A percentile compares a stretch with the other conserved stretches of the same genome.
Evolutionary conservation across 192 early-diverging fungal species (phyloP).

Genomic region (Pilobolus umbonatus): DNA sequence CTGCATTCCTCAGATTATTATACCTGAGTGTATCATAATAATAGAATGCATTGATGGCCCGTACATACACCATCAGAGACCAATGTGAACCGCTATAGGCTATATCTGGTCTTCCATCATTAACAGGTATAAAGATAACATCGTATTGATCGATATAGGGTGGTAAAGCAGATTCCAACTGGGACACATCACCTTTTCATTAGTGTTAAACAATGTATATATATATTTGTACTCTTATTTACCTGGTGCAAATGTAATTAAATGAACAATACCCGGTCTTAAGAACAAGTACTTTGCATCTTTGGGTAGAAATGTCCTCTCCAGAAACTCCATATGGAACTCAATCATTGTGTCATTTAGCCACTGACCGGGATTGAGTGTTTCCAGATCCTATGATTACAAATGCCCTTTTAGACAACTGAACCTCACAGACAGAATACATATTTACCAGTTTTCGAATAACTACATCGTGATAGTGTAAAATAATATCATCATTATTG

Average conservation of each 20-base stretch:
- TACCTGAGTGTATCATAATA: conserved; percentile 22
- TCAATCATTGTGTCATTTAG: conserved; percentile 25
- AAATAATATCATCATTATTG: conserved; percentile 1
- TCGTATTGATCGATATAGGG: neutral
- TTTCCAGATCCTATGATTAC: conserved; percentile 11
- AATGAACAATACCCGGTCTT: conserved; percentile 16
- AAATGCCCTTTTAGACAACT: neutral
- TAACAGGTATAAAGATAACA: conserved; percentile 23
- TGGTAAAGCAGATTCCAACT: conserved; percentile 13
- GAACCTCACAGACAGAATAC: neutral
- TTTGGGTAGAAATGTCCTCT: conserved; percentile 7
- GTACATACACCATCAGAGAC: conserved; percentile 22
- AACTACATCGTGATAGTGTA: conserved; percentile 21
- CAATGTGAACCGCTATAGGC: conserved; percentile 25
- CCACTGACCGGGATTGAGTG: conserved; percentile 9
- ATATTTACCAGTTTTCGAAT: conserved; percentile 10
- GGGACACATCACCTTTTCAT: neutral
- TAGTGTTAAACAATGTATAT: neutral
- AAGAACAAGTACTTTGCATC: neutral
- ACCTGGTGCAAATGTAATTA: conserved; percentile 18
- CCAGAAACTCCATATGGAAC: conserved; percentile 24
- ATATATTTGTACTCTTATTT: neutral
- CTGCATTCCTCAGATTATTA: conserved; percentile 7
- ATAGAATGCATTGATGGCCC: conserved; percentile 13
- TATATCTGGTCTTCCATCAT: conserved; percentile 11